phyloP scores from a whole-genome alignment of 352 stramenopile genomes.

The Globisporangium alternatum region DNA sequence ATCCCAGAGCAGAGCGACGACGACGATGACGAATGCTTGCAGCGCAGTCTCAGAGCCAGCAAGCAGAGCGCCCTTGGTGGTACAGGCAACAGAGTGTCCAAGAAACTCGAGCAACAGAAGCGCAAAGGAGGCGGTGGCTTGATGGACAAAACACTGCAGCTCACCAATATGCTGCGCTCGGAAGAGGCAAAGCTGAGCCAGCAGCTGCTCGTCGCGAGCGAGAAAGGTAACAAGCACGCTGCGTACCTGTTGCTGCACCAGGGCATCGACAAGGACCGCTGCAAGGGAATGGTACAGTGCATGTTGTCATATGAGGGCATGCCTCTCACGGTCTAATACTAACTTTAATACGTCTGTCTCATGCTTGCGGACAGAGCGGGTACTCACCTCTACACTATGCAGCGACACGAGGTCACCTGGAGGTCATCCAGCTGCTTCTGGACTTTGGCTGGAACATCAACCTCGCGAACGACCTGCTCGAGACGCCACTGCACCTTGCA shows the following conservation, averaged over 20 bases:
- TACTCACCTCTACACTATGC: constrained; percentile 73
- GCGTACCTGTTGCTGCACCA: constrained; percentile 74
- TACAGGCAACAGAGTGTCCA: background rate
- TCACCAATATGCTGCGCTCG: constrained; percentile 38
- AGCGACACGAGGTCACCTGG: constrained; percentile 57
- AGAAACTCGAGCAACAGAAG: background rate
- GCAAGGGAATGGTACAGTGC: constrained; percentile 51
- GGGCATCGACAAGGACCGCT: constrained; percentile 48
- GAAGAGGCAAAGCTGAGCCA: constrained; percentile 47
- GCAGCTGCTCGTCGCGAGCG: constrained; percentile 62
- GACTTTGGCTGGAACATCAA: constrained; percentile 62
- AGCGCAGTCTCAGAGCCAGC: background rate
- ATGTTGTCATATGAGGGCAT: background rate
- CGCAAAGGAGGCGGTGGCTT: background rate
- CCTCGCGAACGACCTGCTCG: constrained; percentile 38
- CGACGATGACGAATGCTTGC: background rate
- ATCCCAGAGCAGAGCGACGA: constrained; percentile 13
- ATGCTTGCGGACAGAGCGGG: constrained; percentile 33
- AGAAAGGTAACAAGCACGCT: constrained; percentile 64
- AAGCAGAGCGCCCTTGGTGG: background rate
- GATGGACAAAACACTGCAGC: constrained; percentile 24
- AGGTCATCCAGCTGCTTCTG: constrained; percentile 61
- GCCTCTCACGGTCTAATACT: background rate
- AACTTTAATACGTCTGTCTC: constrained; percentile 1
- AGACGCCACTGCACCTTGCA: constrained; percentile 72